phyloP scores from a whole-genome alignment of 805 yeast genomes.

The Saccharomycopsis lassenensis region DNA sequence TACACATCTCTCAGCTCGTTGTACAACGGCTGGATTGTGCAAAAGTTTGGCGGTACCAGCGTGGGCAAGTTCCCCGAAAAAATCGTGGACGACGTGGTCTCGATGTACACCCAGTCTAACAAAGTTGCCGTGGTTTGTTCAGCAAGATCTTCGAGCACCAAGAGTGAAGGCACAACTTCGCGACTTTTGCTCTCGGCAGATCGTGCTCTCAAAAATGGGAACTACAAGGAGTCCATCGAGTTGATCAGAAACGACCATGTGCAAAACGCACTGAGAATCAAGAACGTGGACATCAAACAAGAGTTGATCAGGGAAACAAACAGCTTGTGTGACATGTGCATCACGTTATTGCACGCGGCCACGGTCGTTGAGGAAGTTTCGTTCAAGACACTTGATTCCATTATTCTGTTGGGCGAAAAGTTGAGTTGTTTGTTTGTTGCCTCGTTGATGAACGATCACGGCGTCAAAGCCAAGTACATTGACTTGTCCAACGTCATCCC shows the following conservation, averaged over 20 bases:
- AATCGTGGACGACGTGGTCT: conserved; percentile 78
- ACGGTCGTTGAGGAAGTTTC: conserved; percentile 87
- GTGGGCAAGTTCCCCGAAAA: conserved; percentile 89
- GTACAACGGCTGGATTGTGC: conserved; percentile 56
- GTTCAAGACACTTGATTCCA: conserved; percentile 75
- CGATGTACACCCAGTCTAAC: conserved; percentile 40
- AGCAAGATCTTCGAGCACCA: conserved; percentile 85
- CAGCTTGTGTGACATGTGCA: conserved; percentile 55
- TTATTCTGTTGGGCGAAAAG: conserved; percentile 92
- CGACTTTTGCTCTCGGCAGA: conserved; percentile 81
- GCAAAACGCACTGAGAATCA: conserved; percentile 54
- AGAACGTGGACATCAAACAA: conserved; percentile 34
- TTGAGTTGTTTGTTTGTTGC: conserved; percentile 85
- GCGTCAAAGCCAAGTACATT: conserved; percentile 65
- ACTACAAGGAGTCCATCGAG: conserved; percentile 48
- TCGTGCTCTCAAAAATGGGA: conserved; percentile 48
- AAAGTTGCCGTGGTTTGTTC: conserved; percentile 92
- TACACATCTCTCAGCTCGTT: conserved; percentile 11
- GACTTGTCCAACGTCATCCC: conserved; percentile 72
- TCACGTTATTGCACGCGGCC: conserved; percentile 72
- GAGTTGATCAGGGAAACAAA: conserved; percentile 49
- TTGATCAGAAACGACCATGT: conserved; percentile 71
- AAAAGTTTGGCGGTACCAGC: conserved; percentile 95
- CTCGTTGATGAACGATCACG: conserved; percentile 71
- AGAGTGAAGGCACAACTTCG: conserved; percentile 92